phyloP scores from a whole-genome alignment of 495 filamentous ascomycete genomes.

The Aspergillus coremiiformis region DNA sequence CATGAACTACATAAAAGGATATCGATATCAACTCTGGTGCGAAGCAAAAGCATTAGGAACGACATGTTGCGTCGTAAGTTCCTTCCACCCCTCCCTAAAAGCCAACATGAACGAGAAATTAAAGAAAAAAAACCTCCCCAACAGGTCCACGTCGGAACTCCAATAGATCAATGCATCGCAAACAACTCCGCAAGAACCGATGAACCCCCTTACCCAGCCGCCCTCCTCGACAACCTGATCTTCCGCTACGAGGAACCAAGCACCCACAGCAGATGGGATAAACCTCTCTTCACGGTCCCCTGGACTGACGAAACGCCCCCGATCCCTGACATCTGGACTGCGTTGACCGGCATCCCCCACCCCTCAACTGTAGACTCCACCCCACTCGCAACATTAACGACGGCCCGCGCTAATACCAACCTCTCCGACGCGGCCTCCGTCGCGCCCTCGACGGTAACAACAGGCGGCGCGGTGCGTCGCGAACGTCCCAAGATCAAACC shows the following conservation, averaged over 20 bases:
- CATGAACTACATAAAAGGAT: conserved; percentile 97
- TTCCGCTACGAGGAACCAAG: conserved; percentile 96
- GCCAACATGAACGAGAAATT: not conserved
- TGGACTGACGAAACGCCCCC: conserved; percentile 67
- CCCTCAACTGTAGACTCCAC: conserved; percentile 16
- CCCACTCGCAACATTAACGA: conserved; percentile 18
- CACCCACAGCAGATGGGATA: conserved; percentile 91
- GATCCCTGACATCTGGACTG: conserved; percentile 70
- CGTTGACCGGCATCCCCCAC: conserved; percentile 45
- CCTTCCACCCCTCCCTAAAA: not conserved
- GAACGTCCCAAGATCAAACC: conserved; percentile 48
- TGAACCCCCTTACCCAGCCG: conserved; percentile 54
- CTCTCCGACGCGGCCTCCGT: conserved; percentile 17
- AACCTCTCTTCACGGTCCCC: conserved; percentile 82
- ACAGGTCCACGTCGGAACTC: conserved; percentile 73
- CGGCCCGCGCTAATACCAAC: conserved; percentile 21
- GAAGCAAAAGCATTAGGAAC: conserved; percentile 85
- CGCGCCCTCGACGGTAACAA: conserved; percentile 17
- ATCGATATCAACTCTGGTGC: conserved; percentile 91
- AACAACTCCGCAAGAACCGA: no score
- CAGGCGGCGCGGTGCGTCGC: conserved; percentile 10
- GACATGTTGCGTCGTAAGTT: conserved; percentile 67
- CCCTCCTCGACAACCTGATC: conserved; percentile 84
- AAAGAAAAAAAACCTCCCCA: no score
- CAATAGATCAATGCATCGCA: conserved; percentile 54